These are phyloP conservation scores for Pouteria glomerata DNA, from an alignment of 148 eudicot genomes.

Conservation along the genomic window DNA sequence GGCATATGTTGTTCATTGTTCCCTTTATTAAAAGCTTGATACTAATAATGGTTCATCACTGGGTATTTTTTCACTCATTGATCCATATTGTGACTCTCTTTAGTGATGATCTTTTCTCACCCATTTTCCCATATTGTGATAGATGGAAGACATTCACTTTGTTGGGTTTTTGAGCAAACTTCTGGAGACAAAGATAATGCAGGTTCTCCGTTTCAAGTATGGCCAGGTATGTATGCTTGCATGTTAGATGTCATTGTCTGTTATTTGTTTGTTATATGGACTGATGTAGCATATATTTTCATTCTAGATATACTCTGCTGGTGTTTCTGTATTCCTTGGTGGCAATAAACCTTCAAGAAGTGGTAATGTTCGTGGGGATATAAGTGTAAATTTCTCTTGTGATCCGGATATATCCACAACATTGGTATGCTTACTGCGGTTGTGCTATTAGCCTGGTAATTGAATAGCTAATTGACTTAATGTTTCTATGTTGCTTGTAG, in stretches of 20 bases:
- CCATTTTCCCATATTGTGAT: background rate
- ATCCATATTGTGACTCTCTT: no score
- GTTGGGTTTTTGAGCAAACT: constrained; percentile 84
- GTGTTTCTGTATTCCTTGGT: constrained; percentile 89
- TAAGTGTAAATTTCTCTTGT: constrained; percentile 73
- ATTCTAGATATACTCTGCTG: constrained; percentile 74
- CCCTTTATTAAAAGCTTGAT: background rate
- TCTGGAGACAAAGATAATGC: constrained; percentile 81
- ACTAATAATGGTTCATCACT: background rate
- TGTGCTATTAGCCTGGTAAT: background rate
- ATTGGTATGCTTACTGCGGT: constrained; percentile 43
- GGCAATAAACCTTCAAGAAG: constrained; percentile 87
- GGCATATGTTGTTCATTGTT: constrained; percentile 31
- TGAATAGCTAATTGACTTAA: constrained; percentile 2
- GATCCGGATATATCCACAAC: constrained; percentile 72
- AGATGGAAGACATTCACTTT: constrained; percentile 81
- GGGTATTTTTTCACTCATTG: background rate
- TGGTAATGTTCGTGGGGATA: constrained; percentile 79
- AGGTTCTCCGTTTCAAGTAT: constrained; percentile 82
- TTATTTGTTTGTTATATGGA: constrained; percentile 1
- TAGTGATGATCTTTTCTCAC: background rate
- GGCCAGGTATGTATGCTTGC: constrained; percentile 59
- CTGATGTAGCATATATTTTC: constrained; percentile 20
- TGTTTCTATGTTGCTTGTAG: constrained; percentile 27
- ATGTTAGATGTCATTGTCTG: background rate